Evolutionary conservation across 352 stramenopile genomes (phyloP).

Genomic region (Sclerospora graminicola): DNA sequence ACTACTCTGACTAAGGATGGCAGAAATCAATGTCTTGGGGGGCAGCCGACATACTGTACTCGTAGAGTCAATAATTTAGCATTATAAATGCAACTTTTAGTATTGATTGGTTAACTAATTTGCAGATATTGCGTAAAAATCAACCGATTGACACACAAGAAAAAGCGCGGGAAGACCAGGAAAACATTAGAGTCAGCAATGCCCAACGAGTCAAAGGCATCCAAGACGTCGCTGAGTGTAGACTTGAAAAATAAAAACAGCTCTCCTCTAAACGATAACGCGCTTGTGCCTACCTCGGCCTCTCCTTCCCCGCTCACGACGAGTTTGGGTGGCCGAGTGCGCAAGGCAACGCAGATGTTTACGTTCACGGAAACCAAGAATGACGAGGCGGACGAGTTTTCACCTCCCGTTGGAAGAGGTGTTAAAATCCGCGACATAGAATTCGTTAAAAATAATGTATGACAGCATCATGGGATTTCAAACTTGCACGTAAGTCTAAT

Average conservation of each 20-base stretch:
- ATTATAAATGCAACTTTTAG: too few species aligned
- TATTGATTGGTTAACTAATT: too few species aligned
- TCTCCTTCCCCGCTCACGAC: constrained; percentile 10
- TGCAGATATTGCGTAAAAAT: too few species aligned
- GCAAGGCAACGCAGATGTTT: constrained; percentile 58
- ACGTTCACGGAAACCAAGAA: constrained; percentile 34
- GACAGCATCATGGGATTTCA: neutral
- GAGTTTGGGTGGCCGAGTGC: constrained; percentile 40
- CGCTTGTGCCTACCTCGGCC: neutral
- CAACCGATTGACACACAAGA: too few species aligned
- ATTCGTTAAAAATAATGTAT: constrained; percentile 38
- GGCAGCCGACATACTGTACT: too few species aligned
- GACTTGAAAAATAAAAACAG: neutral
- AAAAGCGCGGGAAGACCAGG: too few species aligned
- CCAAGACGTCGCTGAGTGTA: neutral
- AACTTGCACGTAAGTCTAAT: neutral
- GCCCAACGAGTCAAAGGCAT: neutral
- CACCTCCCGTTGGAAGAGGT: constrained; percentile 38
- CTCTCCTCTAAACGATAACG: neutral
- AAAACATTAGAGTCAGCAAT: neutral
- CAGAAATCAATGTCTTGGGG: too few species aligned
- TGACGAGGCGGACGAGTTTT: constrained; percentile 55
- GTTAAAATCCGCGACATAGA: constrained; percentile 57
- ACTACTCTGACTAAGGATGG: too few species aligned
- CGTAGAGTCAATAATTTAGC: too few species aligned